Evolutionary conservation across 1,139 yeast species (phyloP), one percentile per base, ranked within the genome.

Genomic region (Taphrina confusa): DNA sequence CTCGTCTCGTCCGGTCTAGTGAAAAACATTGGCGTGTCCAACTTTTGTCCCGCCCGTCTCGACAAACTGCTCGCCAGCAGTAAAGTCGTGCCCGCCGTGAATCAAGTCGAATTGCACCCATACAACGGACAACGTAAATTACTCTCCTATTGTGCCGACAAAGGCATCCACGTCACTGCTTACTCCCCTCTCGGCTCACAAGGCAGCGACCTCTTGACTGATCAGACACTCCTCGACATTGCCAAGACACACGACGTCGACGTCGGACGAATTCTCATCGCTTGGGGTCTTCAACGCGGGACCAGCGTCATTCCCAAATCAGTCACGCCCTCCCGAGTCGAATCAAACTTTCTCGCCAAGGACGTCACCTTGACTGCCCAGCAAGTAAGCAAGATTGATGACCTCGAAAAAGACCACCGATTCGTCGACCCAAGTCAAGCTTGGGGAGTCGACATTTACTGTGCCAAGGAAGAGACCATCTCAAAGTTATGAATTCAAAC

Each of bases 291-390:
- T 30, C 23, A 36, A 11, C 64, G 63, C 33, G 83, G 81, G 51
- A 76, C 82, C 61, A 82, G 84, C 36, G 86, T 84, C 31, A 78
- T 87, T 67, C 91, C 92, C 66, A 87, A 87, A 74, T 83, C 90
- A 28, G 63, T 61, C 45, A 47, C 58, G n/a, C 44, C 51, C 16
- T 4, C 36, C 14, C 57, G 63, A 8, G 57, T 61, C 33, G 45
- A 50, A 36, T 79, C 80, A 62, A 80, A 78, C 61, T 73, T 81
- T 63, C 23, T 14, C 44, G 51, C 51, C 23, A 70, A 80, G 66
- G 73, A 78, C 25, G 75, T 85, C 57, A 75, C 76, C 3, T 74
- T 87, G 60, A 67, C 77, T 4, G 75, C 76, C 12, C 85, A 78
- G 5, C 91, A 87, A 67, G 76, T 84, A 14, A 23, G 34, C 5